Percentiles rank a stretch among this genome's conserved stretches.
These are phyloP conservation scores for Termitomyces sp. DNA, from an alignment of 1,284 basidiomycete genomes.

Conservation along the genomic window DNA sequence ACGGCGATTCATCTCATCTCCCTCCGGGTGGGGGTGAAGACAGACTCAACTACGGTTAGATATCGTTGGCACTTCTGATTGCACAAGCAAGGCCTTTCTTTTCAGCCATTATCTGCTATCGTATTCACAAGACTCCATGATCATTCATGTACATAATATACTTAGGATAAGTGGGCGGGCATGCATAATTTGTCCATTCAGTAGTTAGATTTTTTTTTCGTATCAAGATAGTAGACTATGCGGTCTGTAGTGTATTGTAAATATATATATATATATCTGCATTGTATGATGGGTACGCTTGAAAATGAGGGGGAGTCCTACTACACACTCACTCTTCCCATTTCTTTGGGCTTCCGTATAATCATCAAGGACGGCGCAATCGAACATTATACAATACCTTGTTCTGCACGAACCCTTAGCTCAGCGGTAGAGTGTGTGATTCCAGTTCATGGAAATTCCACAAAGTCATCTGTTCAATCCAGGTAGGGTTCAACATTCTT, in stretches of 20 bases:
- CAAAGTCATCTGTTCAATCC: background rate
- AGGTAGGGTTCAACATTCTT: background rate
- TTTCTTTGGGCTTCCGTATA: too few species aligned
- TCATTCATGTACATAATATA: conserved; percentile 5
- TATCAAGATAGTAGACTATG: conserved; percentile 1
- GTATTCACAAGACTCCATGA: background rate
- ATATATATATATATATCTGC: background rate
- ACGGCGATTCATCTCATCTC: background rate
- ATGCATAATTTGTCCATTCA: background rate
- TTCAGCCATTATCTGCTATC: background rate
- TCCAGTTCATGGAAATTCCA: background rate
- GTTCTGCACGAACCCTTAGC: background rate
- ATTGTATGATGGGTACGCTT: background rate
- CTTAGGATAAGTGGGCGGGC: conserved; percentile 4
- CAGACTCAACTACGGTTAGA: conserved; percentile 18
- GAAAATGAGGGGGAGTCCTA: background rate
- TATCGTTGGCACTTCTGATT: background rate
- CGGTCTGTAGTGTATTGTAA: conserved; percentile 1
- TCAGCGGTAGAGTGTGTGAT: background rate
- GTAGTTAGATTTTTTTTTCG: conserved; percentile 1
- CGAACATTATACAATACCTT: too few species aligned
- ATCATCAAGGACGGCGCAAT: too few species aligned
- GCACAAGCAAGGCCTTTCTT: background rate
- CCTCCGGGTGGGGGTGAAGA: conserved; percentile 7
- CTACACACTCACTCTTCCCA: too few species aligned